phyloP scores from a whole-genome alignment of 1,284 basidiomycete genomes.

The Irpex rosettiformis region DNA sequence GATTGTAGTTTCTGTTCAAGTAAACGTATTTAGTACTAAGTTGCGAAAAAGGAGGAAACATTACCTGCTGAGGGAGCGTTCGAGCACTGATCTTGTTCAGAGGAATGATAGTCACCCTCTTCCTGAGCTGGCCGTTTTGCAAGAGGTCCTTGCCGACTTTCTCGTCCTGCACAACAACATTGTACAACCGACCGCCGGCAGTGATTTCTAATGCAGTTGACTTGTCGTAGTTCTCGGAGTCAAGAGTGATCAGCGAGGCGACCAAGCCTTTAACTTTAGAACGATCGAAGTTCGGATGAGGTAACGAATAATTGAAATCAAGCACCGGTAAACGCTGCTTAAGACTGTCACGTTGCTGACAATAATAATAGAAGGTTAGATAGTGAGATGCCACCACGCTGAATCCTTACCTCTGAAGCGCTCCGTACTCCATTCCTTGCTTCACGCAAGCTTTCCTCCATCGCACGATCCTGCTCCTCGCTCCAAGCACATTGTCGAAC shows the following conservation, averaged over 20 bases:
- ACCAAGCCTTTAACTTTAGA: constrained; percentile 91
- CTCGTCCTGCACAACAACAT: constrained; percentile 93
- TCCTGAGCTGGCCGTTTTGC: constrained; percentile 80
- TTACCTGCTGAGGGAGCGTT: constrained; percentile 60
- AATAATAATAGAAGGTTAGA: not conserved
- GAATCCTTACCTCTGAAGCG: constrained; percentile 57
- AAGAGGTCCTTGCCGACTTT: constrained; percentile 85
- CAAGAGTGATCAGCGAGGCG: constrained; percentile 80
- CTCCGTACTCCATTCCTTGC: constrained; percentile 57
- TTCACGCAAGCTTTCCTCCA: constrained; percentile 54
- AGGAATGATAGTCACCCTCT: constrained; percentile 92
- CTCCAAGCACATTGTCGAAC: constrained; percentile 77
- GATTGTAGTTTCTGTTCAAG: constrained; percentile 68
- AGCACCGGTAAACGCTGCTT: constrained; percentile 70
- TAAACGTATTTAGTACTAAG: not conserved
- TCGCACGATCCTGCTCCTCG: constrained; percentile 67
- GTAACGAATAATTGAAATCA: constrained; percentile 83
- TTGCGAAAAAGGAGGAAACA: not conserved
- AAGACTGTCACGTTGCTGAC: constrained; percentile 69
- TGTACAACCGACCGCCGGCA: constrained; percentile 90
- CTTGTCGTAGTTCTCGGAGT: constrained; percentile 68
- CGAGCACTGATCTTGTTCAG: constrained; percentile 87
- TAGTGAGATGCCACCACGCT: not conserved
- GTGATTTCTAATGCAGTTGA: constrained; percentile 93
- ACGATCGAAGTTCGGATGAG: constrained; percentile 82